Evolutionary conservation across 306 rosid species (phyloP).

Genomic region (Fragaria ananassa): DNA sequence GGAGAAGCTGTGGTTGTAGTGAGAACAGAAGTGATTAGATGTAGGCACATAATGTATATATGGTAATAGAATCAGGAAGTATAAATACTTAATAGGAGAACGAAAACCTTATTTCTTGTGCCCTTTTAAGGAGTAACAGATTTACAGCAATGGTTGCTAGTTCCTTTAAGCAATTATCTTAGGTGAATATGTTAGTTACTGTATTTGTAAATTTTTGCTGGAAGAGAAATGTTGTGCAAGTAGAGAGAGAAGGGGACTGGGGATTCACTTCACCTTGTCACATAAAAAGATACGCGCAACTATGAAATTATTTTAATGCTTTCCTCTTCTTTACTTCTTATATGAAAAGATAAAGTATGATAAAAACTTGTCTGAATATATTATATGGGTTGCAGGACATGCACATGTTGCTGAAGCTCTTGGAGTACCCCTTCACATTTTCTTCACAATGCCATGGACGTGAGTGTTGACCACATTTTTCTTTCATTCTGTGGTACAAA

Average conservation of each 20-base stretch:
- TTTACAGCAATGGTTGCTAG: not conserved
- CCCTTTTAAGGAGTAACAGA: not conserved
- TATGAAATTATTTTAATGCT: not conserved
- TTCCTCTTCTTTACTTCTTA: not conserved
- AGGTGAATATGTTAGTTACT: not conserved
- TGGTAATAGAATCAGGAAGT: not conserved
- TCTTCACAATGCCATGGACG: slow-evolving; percentile 99
- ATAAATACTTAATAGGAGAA: not conserved
- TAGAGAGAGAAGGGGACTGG: not conserved
- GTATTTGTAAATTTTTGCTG: not conserved
- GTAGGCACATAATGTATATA: not conserved
- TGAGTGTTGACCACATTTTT: slow-evolving; percentile 43
- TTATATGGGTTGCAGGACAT: slow-evolving; percentile 66
- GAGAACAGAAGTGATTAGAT: not conserved
- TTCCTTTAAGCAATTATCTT: not conserved
- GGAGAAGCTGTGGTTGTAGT: not conserved
- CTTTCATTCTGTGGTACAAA: not conserved
- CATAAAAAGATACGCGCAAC: not conserved
- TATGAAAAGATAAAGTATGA: not conserved
- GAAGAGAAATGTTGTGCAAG: not conserved
- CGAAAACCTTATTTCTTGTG: not conserved
- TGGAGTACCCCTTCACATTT: slow-evolving; percentile 91
- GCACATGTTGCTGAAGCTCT: slow-evolving; percentile 93
- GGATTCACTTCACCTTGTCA: not conserved
- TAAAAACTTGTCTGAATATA: slow-evolving; percentile 15